Percentiles rank a stretch among this genome's conserved stretches.
Conservation (phyloP, 2,329 filamentous ascomycete genomes). For the Sporothrix brasiliensis region DNA sequence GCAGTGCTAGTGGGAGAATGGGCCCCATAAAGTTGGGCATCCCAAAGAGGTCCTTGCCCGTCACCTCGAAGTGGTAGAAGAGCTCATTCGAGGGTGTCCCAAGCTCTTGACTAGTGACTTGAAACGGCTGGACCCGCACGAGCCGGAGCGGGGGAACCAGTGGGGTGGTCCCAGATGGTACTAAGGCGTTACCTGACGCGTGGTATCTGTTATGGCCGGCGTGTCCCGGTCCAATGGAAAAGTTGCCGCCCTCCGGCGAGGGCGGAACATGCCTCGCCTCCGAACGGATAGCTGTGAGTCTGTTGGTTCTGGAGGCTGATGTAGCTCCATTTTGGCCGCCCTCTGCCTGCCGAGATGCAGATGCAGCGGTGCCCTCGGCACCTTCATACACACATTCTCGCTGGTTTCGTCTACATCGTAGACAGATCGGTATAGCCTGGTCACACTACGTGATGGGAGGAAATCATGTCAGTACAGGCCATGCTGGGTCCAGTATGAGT, state of each 20-base stretch:
- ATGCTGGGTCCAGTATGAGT: not conserved
- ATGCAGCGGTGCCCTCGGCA: not conserved
- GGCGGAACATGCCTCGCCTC: not conserved
- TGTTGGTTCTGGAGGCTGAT: not conserved
- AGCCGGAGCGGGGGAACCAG: constrained; percentile 19
- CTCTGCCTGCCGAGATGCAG: not conserved
- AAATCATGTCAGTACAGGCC: constrained; percentile 8
- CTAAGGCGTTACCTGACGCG: not conserved
- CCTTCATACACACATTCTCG: constrained; percentile 35
- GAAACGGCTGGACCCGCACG: constrained; percentile 29
- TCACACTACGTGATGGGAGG: constrained; percentile 35
- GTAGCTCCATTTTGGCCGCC: not conserved
- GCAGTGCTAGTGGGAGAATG: constrained; percentile 31
- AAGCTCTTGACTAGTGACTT: constrained; percentile 23
- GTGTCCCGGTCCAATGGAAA: not conserved
- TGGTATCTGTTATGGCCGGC: not conserved
- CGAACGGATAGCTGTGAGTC: not conserved
- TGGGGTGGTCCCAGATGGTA: not conserved
- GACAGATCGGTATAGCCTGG: constrained; percentile 35
- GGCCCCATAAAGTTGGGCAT: constrained; percentile 35
- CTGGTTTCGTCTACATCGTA: constrained; percentile 36
- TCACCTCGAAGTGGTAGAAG: constrained; percentile 35
- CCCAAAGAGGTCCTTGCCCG: constrained; percentile 30
- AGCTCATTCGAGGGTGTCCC: constrained; percentile 35
- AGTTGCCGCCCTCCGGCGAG: not conserved